Base-by-base conservation (phyloP, 1,284 basidiomycete species). In the Trametes hirsuta region DNA sequence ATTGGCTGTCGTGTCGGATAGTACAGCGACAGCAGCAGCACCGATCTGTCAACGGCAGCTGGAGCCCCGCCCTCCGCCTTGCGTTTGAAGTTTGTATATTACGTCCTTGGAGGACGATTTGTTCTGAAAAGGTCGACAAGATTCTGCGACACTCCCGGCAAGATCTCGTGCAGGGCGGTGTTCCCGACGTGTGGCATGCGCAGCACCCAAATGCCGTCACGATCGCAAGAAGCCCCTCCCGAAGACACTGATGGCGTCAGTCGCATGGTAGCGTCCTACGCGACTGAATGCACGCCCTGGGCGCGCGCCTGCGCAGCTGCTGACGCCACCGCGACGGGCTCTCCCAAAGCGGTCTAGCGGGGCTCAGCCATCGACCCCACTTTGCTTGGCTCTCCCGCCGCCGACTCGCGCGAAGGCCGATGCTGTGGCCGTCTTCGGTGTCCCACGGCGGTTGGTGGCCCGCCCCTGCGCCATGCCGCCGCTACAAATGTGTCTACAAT, bases 281-380 rank as follows among this genome's bases (percentile, higher is more conserved):
- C 55, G 50, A 58, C 44, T 58, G 41, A 58, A 58, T 58, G 50
- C 41, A n/a, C 39, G 34, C 50, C 34, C 30, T 44, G 52, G 52
- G 24, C 48, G 37, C 48, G 21, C 48, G 12, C 50, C 42, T 18
- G 15, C 55, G 55, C 55, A 41, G 44, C 44, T 41, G 40, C 37
- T 40, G 36, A 40, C 49, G 41, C 25, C 37, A 34, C 36, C 44
- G 42, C 50, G 49, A 52, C 55, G 55, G 55, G 11, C 49, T 35
- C 49, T 58, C 55, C 55, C 25, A 44, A 52, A 41, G 36, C 3
- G 49, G 55, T 41, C 55, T 58, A 58, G 55, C 30, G 30, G 30
- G 30, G 30, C 30, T 30, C 30, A 30, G 30, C 45, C 55, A 47
- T 6, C 42, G 35, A 22, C 42, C 55, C 15, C 37, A 35, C 49